These are phyloP conservation scores for Fusarium vanettenii DNA, from an alignment of 2,329 filamentous ascomycete species.

Conservation along the genomic window DNA sequence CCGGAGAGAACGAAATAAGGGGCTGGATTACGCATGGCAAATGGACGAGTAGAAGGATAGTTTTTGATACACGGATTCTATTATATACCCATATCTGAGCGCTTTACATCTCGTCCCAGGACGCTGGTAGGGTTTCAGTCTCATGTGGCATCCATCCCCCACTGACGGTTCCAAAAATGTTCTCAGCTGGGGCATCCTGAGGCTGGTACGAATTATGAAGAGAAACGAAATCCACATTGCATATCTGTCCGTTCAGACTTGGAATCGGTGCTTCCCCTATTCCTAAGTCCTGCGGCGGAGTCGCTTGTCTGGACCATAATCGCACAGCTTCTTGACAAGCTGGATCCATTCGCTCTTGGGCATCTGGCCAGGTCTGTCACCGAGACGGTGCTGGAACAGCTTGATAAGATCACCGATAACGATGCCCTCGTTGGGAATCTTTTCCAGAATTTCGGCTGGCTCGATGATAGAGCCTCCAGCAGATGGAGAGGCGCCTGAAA, in stretches of 20 bases:
- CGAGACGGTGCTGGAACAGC: constrained; percentile 65
- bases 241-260: constrained; percentile 4
- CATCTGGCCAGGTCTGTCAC: constrained; percentile 63
- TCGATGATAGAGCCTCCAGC: constrained; percentile 54
- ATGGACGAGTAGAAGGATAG: constrained; percentile 79
- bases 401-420: constrained; percentile 65
- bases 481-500: constrained; percentile 50
- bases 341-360: constrained; percentile 67
- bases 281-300: constrained; percentile 54
- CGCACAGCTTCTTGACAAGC: constrained; percentile 66
- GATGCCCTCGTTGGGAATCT: constrained; percentile 66
- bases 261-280: background rate
- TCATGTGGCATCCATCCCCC: background rate
- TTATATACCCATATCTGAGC: constrained; percentile 40
- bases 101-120: background rate
- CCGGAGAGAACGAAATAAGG: constrained; percentile 78
- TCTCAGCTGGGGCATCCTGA: background rate
- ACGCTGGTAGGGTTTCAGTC: background rate
- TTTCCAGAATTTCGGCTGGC: constrained; percentile 65
- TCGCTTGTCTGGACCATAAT: constrained; percentile 67
- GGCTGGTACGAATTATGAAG: background rate
- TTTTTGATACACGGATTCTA: constrained; percentile 22
- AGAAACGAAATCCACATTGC: constrained; percentile 9
- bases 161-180: background rate
- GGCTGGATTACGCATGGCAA: constrained; percentile 92